Conservation (phyloP, 805 yeast species). For the Ogataea wickerhamii region DNA sequence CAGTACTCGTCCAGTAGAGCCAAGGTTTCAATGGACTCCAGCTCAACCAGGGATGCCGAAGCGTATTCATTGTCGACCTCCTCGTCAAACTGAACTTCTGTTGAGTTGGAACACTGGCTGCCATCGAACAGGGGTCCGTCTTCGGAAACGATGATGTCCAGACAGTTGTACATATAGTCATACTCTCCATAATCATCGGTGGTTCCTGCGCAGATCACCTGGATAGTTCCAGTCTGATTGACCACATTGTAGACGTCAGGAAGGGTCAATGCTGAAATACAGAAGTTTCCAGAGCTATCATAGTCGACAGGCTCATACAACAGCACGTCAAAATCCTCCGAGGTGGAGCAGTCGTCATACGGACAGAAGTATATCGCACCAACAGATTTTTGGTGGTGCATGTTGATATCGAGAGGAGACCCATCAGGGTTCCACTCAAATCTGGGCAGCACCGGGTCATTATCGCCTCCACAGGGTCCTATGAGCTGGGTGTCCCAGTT, state of each 20-base stretch:
- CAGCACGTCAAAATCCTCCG: slow-evolving; percentile 23
- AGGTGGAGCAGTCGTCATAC: slow-evolving; percentile 17
- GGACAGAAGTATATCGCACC: slow-evolving; percentile 30
- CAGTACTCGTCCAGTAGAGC: slow-evolving; percentile 11
- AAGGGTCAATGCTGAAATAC: slow-evolving; percentile 27
- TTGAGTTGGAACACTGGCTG: slow-evolving; percentile 27
- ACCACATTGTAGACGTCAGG: slow-evolving; percentile 21
- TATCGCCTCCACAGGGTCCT: slow-evolving; percentile 32
- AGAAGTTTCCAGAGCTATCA: slow-evolving; percentile 24
- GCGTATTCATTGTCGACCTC: slow-evolving; percentile 6
- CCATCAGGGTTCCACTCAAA: slow-evolving; percentile 31
- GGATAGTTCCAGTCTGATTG: slow-evolving; percentile 28
- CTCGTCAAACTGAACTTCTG: slow-evolving; percentile 10
- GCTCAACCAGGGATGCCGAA: slow-evolving; percentile 1
- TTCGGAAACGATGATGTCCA: slow-evolving; percentile 26
- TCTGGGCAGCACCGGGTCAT: slow-evolving; percentile 26
- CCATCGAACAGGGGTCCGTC: slow-evolving; percentile 27
- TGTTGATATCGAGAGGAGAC: slow-evolving; percentile 27
- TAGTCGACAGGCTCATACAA: slow-evolving; percentile 24
- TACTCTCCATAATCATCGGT: slow-evolving; percentile 17
- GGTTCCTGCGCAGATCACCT: slow-evolving; percentile 24
- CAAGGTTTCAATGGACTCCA: slow-evolving; percentile 6
- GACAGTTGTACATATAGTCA: slow-evolving; percentile 29
- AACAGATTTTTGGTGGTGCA: slow-evolving; percentile 22
- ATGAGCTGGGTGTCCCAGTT: slow-evolving; percentile 28